Evolutionary conservation across 139 green algal species (phyloP).

Genomic region (Eudorina sp.): DNA sequence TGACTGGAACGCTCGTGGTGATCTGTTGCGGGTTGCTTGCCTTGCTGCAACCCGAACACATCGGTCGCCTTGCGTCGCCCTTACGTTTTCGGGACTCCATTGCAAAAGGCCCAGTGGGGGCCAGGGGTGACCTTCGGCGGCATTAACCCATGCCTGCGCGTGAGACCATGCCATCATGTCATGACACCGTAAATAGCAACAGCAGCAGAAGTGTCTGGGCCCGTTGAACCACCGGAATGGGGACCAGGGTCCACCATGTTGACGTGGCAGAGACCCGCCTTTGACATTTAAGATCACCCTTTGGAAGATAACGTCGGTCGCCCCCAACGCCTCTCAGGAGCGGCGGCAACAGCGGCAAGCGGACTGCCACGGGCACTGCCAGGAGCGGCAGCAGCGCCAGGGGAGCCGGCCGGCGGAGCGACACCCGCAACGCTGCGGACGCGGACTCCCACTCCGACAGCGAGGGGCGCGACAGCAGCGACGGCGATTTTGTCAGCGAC

Average conservation of each 20-base stretch:
- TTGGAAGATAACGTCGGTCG: neutral
- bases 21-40: neutral
- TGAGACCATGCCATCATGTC: no score
- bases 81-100: no score
- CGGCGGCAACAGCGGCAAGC: neutral
- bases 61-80: no score
- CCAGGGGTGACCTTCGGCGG: neutral
- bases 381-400: no score
- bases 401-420: neutral
- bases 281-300: no score
- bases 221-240: neutral
- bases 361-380: neutral
- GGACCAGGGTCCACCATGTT: neutral
- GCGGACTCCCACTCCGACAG: neutral
- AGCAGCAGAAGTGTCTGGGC: no score
- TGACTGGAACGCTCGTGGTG: neutral
- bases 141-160: no score
- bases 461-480: neutral
- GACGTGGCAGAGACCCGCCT: no score
- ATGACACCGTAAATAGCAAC: no score
- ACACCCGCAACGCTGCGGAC: neutral
- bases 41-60: no score
- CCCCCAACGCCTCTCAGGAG: neutral
- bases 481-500: no score
- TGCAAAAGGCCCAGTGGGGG: no score